Conservation (phyloP, 495 filamentous ascomycete species). For the Trichoderma virens region DNA sequence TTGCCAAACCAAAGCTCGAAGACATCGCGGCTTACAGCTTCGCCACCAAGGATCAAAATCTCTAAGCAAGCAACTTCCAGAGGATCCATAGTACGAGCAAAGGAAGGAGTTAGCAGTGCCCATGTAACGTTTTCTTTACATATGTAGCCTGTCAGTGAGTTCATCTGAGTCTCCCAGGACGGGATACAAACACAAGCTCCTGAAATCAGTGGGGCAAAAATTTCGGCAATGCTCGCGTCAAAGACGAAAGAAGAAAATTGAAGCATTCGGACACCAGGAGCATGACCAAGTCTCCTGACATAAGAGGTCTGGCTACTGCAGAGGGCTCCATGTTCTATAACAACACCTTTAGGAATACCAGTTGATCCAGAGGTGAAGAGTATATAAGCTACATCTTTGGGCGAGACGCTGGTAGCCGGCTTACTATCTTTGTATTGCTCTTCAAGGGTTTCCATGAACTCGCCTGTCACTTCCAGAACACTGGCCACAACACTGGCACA, state of each 20-base stretch:
- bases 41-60: conserved; percentile 39
- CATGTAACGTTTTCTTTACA: conserved; percentile 41
- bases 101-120: conserved; percentile 38
- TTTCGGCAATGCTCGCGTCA: conserved; percentile 58
- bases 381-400: conserved; percentile 28
- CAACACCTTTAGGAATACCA: conserved; percentile 28
- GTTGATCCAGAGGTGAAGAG: conserved; percentile 6
- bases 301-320: conserved; percentile 19
- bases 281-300: conserved; percentile 31
- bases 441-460: neutral
- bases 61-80: conserved; percentile 30
- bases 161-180: conserved; percentile 30
- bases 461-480: neutral
- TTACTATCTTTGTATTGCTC: conserved; percentile 9
- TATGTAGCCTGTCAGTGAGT: conserved; percentile 30
- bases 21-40: conserved; percentile 17
- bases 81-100: conserved; percentile 37
- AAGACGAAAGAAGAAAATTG: conserved; percentile 67
- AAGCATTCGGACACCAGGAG: conserved; percentile 41
- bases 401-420: conserved; percentile 15
- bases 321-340: conserved; percentile 28
- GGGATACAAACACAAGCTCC: conserved; percentile 48
- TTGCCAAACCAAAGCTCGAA: conserved; percentile 15
- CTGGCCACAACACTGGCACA: neutral
- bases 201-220: conserved; percentile 54